Evolutionary conservation across 306 rosid species (phyloP).

Genomic region (Quercus parvula): DNA sequence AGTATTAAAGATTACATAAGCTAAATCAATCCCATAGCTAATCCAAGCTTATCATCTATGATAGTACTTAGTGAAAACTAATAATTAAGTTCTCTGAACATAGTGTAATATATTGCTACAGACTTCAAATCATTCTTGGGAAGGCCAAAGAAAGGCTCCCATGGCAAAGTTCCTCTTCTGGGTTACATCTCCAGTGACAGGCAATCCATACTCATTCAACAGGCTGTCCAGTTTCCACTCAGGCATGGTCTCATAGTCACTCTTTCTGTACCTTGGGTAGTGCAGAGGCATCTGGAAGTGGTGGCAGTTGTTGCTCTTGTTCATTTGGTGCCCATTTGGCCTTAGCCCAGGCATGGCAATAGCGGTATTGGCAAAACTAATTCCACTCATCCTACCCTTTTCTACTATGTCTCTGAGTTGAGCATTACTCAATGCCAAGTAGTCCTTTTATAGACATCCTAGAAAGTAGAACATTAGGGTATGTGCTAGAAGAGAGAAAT

Average conservation of each 20-base stretch:
- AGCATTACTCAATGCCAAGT: not conserved
- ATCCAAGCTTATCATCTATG: not conserved
- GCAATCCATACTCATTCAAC: slow-evolving; percentile 29
- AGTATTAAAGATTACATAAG: not conserved
- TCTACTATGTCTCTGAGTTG: not conserved
- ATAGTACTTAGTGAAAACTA: not conserved
- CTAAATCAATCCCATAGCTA: not conserved
- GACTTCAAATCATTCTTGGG: slow-evolving; percentile 1
- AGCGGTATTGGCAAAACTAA: not conserved
- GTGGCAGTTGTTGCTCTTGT: slow-evolving; percentile 4
- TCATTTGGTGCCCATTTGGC: slow-evolving; percentile 1
- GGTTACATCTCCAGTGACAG: slow-evolving; percentile 19
- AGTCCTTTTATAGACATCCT: slow-evolving; percentile 20
- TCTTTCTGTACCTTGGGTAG: slow-evolving; percentile 30
- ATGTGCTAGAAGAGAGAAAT: slow-evolving; percentile 7
- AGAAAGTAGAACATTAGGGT: slow-evolving; percentile 10
- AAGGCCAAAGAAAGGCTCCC: slow-evolving; percentile 47
- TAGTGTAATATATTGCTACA: not conserved
- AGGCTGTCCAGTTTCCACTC: slow-evolving; percentile 43
- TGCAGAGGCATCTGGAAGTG: slow-evolving; percentile 37
- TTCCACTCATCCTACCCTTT: slow-evolving; percentile 19
- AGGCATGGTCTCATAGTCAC: slow-evolving; percentile 35
- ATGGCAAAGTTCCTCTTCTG: slow-evolving; percentile 40
- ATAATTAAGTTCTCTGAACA: not conserved
- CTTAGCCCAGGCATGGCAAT: not conserved